Conservation (phyloP, 2,329 filamentous ascomycete genomes). For the Xylariaceae sp. region DNA sequence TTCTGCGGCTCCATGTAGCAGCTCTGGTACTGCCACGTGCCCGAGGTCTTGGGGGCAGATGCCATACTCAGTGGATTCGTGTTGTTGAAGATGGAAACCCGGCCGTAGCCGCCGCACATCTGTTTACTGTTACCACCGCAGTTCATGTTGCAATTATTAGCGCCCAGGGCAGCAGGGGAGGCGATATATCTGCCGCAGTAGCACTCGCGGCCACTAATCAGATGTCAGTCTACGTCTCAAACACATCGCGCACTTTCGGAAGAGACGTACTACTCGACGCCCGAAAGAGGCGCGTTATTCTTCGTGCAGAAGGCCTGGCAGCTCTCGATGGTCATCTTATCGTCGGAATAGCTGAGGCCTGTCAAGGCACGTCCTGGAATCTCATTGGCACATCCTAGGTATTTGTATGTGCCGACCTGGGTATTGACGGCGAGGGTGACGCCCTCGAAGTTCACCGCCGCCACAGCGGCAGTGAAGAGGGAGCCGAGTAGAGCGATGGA, state of each 20-base stretch:
- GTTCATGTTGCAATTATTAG: conserved; percentile 7
- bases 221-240: too few relatives aligned
- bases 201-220: conserved; percentile 15
- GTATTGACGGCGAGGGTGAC: conserved; percentile 1
- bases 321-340: conserved; percentile 14
- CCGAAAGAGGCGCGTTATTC: conserved; percentile 11
- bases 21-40: conserved; percentile 6
- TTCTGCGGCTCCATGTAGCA: conserved; percentile 11
- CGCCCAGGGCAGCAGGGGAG: not conserved
- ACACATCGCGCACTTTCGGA: too few relatives aligned
- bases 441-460: conserved; percentile 6
- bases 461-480: conserved; percentile 1
- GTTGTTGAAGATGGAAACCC: conserved; percentile 8
- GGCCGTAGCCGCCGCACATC: conserved; percentile 7
- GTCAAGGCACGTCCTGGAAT: conserved; percentile 13
- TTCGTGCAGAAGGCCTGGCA: conserved; percentile 14
- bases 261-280: conserved; percentile 17
- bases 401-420: conserved; percentile 8
- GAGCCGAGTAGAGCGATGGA: not conserved
- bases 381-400: conserved; percentile 14
- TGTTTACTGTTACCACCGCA: conserved; percentile 6
- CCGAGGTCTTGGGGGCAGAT: conserved; percentile 2
- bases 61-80: conserved; percentile 2
- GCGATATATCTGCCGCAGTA: conserved; percentile 12
- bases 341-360: conserved; percentile 9